Evolutionary conservation across 257 asterid species (phyloP).

Genomic region (Gardenia jasminoides): DNA sequence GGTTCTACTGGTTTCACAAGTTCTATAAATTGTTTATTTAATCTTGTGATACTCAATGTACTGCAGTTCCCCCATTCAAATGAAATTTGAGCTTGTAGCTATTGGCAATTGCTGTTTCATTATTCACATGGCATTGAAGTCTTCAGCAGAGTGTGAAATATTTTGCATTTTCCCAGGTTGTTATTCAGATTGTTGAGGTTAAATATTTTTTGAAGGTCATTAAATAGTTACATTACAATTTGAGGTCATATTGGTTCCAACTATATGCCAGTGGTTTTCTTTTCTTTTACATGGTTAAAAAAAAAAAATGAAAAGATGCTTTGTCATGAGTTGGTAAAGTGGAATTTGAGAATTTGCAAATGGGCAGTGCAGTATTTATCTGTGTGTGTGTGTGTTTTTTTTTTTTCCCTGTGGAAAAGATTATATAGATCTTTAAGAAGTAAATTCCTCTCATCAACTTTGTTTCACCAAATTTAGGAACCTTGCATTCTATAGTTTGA

Average conservation of each 20-base stretch:
- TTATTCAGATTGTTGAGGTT: not conserved
- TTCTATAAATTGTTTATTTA: not conserved
- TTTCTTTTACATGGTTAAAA: too few species aligned
- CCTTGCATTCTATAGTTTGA: not conserved
- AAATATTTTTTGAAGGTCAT: too few species aligned
- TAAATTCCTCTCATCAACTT: not conserved
- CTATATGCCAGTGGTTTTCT: too few species aligned
- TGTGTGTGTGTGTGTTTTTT: not conserved
- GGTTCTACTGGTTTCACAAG: not conserved
- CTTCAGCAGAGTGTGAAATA: not conserved
- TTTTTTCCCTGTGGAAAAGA: not conserved
- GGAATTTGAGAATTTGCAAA: not conserved
- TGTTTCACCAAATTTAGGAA: not conserved
- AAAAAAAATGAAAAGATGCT: not conserved
- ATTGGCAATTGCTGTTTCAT: not conserved
- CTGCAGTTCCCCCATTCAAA: not conserved
- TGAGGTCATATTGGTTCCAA: too few species aligned
- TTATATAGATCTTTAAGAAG: not conserved
- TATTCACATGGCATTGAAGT: not conserved
- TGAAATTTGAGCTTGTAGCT: not conserved
- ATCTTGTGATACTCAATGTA: not conserved
- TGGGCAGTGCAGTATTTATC: not conserved
- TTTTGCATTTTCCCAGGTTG: not conserved
- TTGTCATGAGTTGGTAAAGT: not conserved
- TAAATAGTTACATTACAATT: too few species aligned